phyloP scores from a whole-genome alignment of 106 monocot species.

The Acorus calamus region DNA sequence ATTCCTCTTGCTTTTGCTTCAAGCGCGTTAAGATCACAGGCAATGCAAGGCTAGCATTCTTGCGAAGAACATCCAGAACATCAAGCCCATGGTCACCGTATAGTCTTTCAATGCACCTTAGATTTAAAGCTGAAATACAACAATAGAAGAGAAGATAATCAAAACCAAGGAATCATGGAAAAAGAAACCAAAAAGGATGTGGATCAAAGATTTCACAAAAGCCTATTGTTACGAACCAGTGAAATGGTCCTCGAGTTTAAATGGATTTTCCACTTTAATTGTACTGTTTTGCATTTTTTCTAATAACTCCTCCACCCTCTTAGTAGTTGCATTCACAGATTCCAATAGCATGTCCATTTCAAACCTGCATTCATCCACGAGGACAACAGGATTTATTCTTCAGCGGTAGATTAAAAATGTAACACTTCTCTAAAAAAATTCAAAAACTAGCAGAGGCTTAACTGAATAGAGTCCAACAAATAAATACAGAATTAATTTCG shows the following conservation, averaged over 20 bases:
- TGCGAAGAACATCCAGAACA: slow-evolving; percentile 3
- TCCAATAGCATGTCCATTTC: slow-evolving; percentile 9
- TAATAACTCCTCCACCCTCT: slow-evolving; percentile 7
- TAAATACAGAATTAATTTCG: too few species aligned
- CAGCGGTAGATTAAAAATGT: too few species aligned
- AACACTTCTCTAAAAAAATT: too few species aligned
- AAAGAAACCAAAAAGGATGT: too few species aligned
- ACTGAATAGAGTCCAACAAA: too few species aligned
- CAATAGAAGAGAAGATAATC: not conserved
- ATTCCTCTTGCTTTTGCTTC: slow-evolving; percentile 16
- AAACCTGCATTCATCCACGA: not conserved
- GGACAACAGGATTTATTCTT: too few species aligned
- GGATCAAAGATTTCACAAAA: too few species aligned
- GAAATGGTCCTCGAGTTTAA: slow-evolving; percentile 11
- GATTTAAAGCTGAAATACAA: slow-evolving; percentile 5
- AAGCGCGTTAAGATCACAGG: slow-evolving; percentile 16
- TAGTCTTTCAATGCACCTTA: slow-evolving; percentile 12
- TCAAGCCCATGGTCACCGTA: slow-evolving; percentile 15
- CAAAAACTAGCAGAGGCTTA: too few species aligned
- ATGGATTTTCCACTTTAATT: not conserved
- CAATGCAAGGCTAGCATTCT: slow-evolving; percentile 2
- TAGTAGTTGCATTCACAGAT: slow-evolving; percentile 1
- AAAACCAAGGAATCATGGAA: not conserved
- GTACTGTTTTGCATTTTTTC: slow-evolving; percentile 2
- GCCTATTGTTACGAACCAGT: slow-evolving; percentile 5